phyloP scores from a whole-genome alignment of 768 basidiomycete genomes.

The Amanita fuliginea region DNA sequence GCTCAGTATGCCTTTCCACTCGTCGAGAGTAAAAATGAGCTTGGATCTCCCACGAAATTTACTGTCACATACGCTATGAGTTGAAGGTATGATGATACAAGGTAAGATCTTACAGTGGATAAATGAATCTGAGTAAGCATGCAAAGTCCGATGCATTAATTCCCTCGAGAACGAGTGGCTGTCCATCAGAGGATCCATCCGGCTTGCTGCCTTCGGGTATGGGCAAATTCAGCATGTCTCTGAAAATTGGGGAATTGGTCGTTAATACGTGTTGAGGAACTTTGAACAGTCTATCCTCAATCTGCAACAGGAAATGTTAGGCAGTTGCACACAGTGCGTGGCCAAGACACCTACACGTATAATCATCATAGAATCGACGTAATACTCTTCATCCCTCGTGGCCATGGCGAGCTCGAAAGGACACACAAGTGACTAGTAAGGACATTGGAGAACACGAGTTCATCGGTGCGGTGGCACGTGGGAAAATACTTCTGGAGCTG shows the following conservation, averaged over 20 bases:
- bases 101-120: slow-evolving; percentile 9
- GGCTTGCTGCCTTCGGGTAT: not conserved
- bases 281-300: slow-evolving; percentile 4
- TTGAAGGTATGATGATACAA: not conserved
- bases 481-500: too few relatives aligned
- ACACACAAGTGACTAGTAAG: too few relatives aligned
- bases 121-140: slow-evolving; percentile 12
- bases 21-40: not conserved
- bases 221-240: not conserved
- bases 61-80: not conserved
- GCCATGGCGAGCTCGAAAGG: not conserved
- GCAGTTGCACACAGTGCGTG: not conserved
- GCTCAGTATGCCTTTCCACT: not conserved
- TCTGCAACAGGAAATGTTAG: not conserved
- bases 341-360: not conserved
- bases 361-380: not conserved
- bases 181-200: slow-evolving; percentile 5
- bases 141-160: slow-evolving; percentile 3
- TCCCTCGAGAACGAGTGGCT: slow-evolving; percentile 1
- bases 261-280: not conserved
- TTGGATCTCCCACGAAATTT: not conserved
- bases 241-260: slow-evolving; percentile 1
- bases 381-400: not conserved
- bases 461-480: too few relatives aligned
- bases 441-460: too few relatives aligned